Base-by-base conservation (phyloP, 2,329 filamentous ascomycete species). In the Didymella keratinophila region DNA sequence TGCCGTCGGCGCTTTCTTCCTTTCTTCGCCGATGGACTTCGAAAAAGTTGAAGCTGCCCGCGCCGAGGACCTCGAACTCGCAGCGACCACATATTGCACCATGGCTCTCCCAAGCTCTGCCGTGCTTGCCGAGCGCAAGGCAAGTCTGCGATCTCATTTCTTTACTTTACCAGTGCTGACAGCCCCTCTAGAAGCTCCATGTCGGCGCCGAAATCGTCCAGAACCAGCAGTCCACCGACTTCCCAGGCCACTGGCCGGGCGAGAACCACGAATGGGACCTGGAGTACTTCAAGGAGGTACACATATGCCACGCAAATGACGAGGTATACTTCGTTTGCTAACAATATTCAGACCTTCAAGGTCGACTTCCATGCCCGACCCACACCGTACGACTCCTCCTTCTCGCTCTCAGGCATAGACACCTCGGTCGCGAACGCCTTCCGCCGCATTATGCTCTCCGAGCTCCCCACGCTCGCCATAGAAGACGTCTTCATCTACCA, bases 351-450 rank as follows among this genome's bases (percentile, higher is more conserved):
- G 74, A 85, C 82, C 67, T 88, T 96, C 76, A 81, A 83, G 60
- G 84, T 99, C 73, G 78, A 90, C 65, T 96, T 97, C 76, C 92
- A 98, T 84, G 84, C 91, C 67, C 95, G 96, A 77, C 84, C 90
- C 47, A 84, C 85, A 58, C 57, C 52, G 36, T 85, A 87, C 74
- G 88, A 97, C 71, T 83, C 92, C 42, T 89, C 89, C 55, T 99
- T 99, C 82, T 97, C 93, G 32, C 87, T 99, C 64, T 85, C 97
- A 70, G 93, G 94, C 68, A 81, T 97, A 70, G 95, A 99, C 76
- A 93, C 95, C 71, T 89, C 92, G 53, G 88, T 99, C 75, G 92
- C 95, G 73, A 99, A 99, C 77, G 95, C 96, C 73, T 97, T 98
- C 83, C 93, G 95, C 61, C 92, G 95, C 70, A 98, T 98, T 71